phyloP scores from a whole-genome alignment of 345 rosid species.

The Gynandropsis gynandra region DNA sequence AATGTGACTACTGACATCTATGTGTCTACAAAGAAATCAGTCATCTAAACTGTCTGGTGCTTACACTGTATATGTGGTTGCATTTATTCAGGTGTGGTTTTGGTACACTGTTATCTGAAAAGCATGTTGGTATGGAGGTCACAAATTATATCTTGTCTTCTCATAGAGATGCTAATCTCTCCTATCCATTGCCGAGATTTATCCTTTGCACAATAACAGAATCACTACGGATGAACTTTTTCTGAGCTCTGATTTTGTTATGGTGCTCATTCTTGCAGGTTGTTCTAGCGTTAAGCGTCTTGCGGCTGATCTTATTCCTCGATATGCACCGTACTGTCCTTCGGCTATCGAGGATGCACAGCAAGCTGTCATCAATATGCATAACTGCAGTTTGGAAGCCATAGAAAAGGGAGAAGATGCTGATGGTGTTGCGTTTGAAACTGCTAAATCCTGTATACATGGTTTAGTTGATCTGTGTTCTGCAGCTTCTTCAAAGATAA shows the following conservation, averaged over 20 bases:
- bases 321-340: conserved; percentile 73
- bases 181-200: background rate
- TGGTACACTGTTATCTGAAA: conserved; percentile 9
- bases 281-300: conserved; percentile 83
- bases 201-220: conserved; percentile 8
- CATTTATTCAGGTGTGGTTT: conserved; percentile 5
- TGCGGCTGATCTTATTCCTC: conserved; percentile 80
- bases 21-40: too few relatives aligned
- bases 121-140: too few relatives aligned
- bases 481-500: conserved; percentile 50
- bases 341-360: conserved; percentile 72
- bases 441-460: conserved; percentile 70
- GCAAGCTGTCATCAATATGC: conserved; percentile 52
- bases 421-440: conserved; percentile 70
- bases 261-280: conserved; percentile 47
- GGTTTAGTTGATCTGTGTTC: conserved; percentile 81
- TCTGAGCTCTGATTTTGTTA: conserved; percentile 17
- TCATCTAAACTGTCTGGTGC: too few relatives aligned
- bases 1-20: too few relatives aligned
- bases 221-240: conserved; percentile 7
- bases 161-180: background rate
- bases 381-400: conserved; percentile 47
- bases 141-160: too few relatives aligned
- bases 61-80: conserved; percentile 1
- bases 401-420: conserved; percentile 53